A percentile compares a stretch with the other conserved stretches of the same genome.
Conservation (phyloP, 2,329 filamentous ascomycete species). For the Fusarium verticillioides region DNA sequence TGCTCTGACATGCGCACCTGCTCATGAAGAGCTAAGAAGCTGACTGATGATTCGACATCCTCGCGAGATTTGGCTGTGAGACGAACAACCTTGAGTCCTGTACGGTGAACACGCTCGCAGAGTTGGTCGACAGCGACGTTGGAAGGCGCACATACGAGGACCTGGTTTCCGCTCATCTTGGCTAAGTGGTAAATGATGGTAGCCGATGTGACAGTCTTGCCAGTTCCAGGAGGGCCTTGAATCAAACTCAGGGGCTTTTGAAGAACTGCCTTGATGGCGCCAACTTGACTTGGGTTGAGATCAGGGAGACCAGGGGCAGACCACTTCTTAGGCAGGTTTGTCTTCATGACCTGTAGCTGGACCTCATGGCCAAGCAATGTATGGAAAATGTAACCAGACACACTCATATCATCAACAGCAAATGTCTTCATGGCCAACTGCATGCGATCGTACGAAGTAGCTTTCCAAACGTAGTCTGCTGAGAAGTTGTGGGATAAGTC, state of each 20-base stretch:
- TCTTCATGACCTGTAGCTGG: conserved; percentile 93
- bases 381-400: conserved; percentile 98
- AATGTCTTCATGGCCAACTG: conserved; percentile 99
- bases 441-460: conserved; percentile 99
- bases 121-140: conserved; percentile 99
- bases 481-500: conserved; percentile 98
- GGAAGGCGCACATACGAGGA: conserved; percentile 95
- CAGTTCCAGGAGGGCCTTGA: conserved; percentile 95
- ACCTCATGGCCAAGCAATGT: conserved; percentile 96
- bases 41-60: conserved; percentile 98
- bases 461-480: conserved; percentile 99
- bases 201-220: conserved; percentile 98
- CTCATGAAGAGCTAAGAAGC: conserved; percentile 93
- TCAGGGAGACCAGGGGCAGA: conserved; percentile 94
- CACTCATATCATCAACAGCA: conserved; percentile 96
- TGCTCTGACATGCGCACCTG: conserved; percentile 98
- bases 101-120: conserved; percentile 95
- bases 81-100: conserved; percentile 94
- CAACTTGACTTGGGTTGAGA: conserved; percentile 94
- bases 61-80: conserved; percentile 99
- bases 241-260: conserved; percentile 95
- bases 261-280: conserved; percentile 93
- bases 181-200: conserved; percentile 98
- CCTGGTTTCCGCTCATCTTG: conserved; percentile 93
- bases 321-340: conserved; percentile 94